These are phyloP conservation scores for Ophiostoma tasmaniense DNA, from an alignment of 2,329 filamentous ascomycete species.

Conservation along the genomic window DNA sequence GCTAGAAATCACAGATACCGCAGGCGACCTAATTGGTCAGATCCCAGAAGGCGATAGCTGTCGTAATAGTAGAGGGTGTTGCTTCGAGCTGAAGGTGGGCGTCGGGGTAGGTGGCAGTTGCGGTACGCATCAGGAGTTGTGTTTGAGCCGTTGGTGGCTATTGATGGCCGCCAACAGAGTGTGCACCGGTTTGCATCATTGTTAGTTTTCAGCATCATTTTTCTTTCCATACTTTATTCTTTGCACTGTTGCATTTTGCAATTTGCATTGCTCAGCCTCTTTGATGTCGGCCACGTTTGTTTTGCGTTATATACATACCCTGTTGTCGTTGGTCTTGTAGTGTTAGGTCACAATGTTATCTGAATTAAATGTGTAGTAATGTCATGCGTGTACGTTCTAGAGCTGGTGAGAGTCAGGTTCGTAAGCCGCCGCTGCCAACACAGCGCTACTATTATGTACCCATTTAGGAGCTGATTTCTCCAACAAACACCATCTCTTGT, in stretches of 20 bases:
- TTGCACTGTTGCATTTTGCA: too few relatives aligned
- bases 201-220: background rate
- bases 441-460: background rate
- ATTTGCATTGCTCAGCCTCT: background rate
- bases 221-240: background rate
- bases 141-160: background rate
- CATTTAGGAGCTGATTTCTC: too few relatives aligned
- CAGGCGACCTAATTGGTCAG: too few relatives aligned
- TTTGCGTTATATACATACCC: background rate
- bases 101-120: background rate
- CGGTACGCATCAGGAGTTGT: too few relatives aligned
- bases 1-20: too few relatives aligned
- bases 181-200: background rate
- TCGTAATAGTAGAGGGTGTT: background rate
- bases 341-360: background rate
- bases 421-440: too few relatives aligned
- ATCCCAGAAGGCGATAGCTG: background rate
- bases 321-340: background rate
- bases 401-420: too few relatives aligned
- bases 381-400: too few relatives aligned
- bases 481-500: slow-evolving; percentile 17
- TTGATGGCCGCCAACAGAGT: background rate
- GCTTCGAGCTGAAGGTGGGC: background rate
- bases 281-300: background rate
- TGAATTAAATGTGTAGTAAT: too few relatives aligned